Conservation (phyloP, 768 basidiomycete genomes). For the Leccinum rimulosum region DNA sequence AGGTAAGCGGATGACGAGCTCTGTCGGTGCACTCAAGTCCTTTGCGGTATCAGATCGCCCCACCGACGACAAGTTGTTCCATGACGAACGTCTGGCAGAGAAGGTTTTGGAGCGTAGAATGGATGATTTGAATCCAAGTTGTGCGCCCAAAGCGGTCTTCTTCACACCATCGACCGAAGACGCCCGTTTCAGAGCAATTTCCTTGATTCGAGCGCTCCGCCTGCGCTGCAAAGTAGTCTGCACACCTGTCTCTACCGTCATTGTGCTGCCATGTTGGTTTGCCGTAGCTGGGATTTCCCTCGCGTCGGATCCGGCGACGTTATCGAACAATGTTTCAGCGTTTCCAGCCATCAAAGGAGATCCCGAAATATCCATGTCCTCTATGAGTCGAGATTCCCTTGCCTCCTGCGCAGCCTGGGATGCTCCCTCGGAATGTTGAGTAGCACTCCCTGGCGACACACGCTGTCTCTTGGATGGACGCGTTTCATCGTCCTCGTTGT, state of each 20-base stretch:
- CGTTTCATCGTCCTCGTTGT: constrained; percentile 3
- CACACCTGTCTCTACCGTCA: not conserved
- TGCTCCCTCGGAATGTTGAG: not conserved
- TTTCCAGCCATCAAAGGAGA: constrained; percentile 20
- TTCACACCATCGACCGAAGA: constrained; percentile 5
- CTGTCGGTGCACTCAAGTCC: constrained; percentile 7
- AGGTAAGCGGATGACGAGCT: constrained; percentile 23
- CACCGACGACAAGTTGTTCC: not conserved
- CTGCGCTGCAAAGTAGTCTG: constrained; percentile 12
- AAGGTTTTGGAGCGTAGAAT: constrained; percentile 13
- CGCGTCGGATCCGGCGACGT: not conserved
- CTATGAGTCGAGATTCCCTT: constrained; percentile 22
- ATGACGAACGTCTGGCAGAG: constrained; percentile 1
- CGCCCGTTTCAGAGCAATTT: constrained; percentile 11
- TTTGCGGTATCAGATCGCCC: not conserved
- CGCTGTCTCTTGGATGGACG: constrained; percentile 26
- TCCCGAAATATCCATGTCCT: constrained; percentile 27
- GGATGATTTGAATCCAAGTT: constrained; percentile 5
- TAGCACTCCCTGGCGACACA: not conserved
- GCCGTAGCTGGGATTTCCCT: not conserved
- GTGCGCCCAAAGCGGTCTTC: not conserved
- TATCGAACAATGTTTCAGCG: not conserved
- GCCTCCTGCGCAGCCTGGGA: not conserved
- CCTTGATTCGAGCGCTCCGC: constrained; percentile 25
- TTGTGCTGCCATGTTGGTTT: not conserved